Evolutionary conservation across 2,329 filamentous ascomycete species (phyloP).

Genomic region (Furcasterigmium sp.): DNA sequence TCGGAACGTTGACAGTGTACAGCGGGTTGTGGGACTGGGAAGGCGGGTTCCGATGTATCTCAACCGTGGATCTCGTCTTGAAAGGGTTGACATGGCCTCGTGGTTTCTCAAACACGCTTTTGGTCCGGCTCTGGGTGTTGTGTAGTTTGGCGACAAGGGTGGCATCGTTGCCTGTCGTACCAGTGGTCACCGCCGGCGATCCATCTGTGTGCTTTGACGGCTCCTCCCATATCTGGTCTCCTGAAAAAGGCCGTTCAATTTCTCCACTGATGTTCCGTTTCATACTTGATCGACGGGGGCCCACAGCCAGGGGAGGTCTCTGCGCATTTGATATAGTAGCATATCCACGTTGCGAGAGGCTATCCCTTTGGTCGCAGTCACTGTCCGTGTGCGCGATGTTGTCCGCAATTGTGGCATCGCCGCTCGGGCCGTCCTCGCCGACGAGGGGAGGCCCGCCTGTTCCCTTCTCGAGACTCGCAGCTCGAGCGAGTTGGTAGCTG

Average conservation of each 20-base stretch:
- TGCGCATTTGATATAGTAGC: too few relatives aligned
- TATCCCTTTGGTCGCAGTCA: too few relatives aligned
- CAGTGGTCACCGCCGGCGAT: constrained; percentile 14
- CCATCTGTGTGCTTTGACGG: constrained; percentile 45
- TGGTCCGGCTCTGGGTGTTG: constrained; percentile 54
- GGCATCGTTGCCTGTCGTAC: too few relatives aligned
- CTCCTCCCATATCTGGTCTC: constrained; percentile 87
- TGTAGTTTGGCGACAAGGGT: constrained; percentile 42
- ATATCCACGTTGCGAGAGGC: too few relatives aligned
- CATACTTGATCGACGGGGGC: constrained; percentile 55
- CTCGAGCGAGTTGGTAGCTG: constrained; percentile 64
- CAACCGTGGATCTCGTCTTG: constrained; percentile 33
- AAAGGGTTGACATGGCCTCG: constrained; percentile 30
- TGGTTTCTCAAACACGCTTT: constrained; percentile 43
- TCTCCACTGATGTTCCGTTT: constrained; percentile 69
- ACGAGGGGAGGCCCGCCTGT: too few relatives aligned
- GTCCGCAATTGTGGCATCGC: too few relatives aligned
- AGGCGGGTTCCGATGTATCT: constrained; percentile 81
- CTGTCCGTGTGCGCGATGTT: too few relatives aligned
- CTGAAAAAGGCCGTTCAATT: constrained; percentile 61
- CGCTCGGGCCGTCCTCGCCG: too few relatives aligned
- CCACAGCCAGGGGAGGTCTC: constrained; percentile 22
- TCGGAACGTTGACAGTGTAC: constrained; percentile 65
- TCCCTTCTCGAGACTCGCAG: constrained; percentile 49
- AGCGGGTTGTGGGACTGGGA: constrained; percentile 75